Evolutionary conservation across 495 filamentous ascomycete species (phyloP).

Genomic region (Hypomontagnella submonticulosa): DNA sequence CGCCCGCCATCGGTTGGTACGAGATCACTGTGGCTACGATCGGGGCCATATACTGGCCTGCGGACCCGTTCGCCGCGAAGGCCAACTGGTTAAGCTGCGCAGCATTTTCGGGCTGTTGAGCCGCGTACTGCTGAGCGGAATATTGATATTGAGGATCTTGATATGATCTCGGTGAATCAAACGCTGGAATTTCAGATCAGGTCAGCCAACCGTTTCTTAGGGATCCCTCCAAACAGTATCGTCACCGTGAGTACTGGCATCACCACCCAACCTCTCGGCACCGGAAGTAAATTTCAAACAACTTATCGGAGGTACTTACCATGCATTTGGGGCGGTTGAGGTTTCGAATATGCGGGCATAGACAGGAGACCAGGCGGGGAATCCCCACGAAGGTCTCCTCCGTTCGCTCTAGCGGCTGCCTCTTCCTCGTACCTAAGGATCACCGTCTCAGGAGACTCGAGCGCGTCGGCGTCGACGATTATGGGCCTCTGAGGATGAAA

Average conservation of each 20-base stretch:
- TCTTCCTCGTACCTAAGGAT: conserved; percentile 60
- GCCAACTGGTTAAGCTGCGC: conserved; percentile 62
- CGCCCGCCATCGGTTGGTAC: conserved; percentile 73
- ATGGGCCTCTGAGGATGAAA: conserved; percentile 61
- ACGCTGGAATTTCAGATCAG: conserved; percentile 54
- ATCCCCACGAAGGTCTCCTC: conserved; percentile 60
- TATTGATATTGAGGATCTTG: conserved; percentile 60
- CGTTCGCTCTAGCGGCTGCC: conserved; percentile 57
- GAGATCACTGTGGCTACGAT: conserved; percentile 69
- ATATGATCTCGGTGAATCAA: conserved; percentile 57
- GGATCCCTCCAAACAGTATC: not conserved
- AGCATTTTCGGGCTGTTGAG: conserved; percentile 58
- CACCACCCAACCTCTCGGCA: too few species aligned
- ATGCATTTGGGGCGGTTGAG: conserved; percentile 59
- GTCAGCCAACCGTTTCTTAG: conserved; percentile 43
- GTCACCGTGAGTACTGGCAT: not conserved
- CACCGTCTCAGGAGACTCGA: conserved; percentile 61
- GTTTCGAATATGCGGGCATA: conserved; percentile 58
- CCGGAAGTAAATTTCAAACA: not conserved
- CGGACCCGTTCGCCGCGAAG: conserved; percentile 64
- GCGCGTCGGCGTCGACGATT: conserved; percentile 59
- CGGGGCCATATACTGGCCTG: conserved; percentile 61
- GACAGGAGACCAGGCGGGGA: conserved; percentile 63
- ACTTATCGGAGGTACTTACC: conserved; percentile 48
- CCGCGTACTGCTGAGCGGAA: conserved; percentile 52